Conservation (phyloP, 2,329 filamentous ascomycete species). For the Colletotrichum somersetense region DNA sequence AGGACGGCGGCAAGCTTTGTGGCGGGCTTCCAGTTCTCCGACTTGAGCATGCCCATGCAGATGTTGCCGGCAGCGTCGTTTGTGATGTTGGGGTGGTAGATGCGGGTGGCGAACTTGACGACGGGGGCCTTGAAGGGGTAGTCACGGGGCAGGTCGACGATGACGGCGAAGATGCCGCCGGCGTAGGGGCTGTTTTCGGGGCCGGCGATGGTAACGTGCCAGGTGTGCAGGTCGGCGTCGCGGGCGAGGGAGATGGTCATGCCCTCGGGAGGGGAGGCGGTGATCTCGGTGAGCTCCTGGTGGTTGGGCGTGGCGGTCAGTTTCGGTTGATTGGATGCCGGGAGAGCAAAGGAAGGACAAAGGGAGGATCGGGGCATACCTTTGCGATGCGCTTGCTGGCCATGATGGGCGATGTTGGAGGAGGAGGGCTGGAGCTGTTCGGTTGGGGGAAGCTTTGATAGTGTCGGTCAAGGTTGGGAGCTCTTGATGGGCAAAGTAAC, state of each 20-base stretch:
- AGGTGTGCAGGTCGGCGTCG: constrained; percentile 64
- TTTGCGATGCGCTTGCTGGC: constrained; percentile 61
- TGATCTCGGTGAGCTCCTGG: constrained; percentile 68
- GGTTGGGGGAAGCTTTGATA: constrained; percentile 4
- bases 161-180: constrained; percentile 80
- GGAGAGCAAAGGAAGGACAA: background rate
- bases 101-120: constrained; percentile 85
- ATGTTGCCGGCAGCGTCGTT: constrained; percentile 88
- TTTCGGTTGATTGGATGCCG: constrained; percentile 4
- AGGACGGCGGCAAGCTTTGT: constrained; percentile 82
- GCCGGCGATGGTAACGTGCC: constrained; percentile 63
- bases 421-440: background rate
- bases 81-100: constrained; percentile 95
- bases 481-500: constrained; percentile 9
- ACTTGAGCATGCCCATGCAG: constrained; percentile 85
- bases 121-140: constrained; percentile 92
- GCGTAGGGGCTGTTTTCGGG: constrained; percentile 61
- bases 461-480: constrained; percentile 22
- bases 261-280: constrained; percentile 59
- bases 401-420: constrained; percentile 48
- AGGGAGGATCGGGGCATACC: constrained; percentile 45
- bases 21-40: constrained; percentile 92
- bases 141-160: constrained; percentile 79
- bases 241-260: constrained; percentile 61
- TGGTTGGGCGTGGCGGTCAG: constrained; percentile 42